Base-by-base conservation (phyloP, 2,329 filamentous ascomycete species). In the Ophiostoma sp. region DNA sequence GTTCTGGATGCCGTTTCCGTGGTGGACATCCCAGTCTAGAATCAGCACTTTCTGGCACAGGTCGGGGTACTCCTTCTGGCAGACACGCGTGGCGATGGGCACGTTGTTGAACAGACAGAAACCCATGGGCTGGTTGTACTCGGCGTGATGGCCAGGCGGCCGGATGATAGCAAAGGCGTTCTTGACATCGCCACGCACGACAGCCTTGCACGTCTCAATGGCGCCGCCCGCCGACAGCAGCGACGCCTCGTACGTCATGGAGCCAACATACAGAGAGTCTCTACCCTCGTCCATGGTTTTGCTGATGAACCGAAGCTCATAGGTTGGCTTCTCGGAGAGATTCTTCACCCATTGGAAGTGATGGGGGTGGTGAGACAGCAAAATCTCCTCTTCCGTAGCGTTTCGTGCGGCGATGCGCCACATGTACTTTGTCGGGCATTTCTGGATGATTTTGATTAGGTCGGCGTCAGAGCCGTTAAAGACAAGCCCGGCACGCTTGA, bases 31-130 rank as follows among this genome's bases (percentile, higher is more conserved):
- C 93, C 96, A 99, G 80, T 99, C 96, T 8, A 99, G 85, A 77
- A 99, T 96, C 72, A 99, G 83, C 25, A 99, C 89, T 82, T 97
- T 98, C 72, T 94, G 90, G 79, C 95, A 98, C 9, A 84, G 84
- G 3, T 95, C 89, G 1, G 93, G 93, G 77, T 93, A 96, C 74
- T 94, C 90, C 71, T 87, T 84, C 80, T 97, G 94, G 80, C 95
- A 98, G 15, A 95, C 92, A 74, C 90, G 92, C n/a, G 94, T 91
- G 1, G 95, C 95, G 74, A 99, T 92, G 25, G 93, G 94, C 2
- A 98, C 96, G 79, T 99, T 99, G 84, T 99, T 98, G 84, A 98
- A 98, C 74, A 98, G 89, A 81, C 96, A 99, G 80, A 99, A 99
- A 0, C 96, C 96, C 87, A 97, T 96, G 0, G 95, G 89, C 48